Evolutionary conservation across 1,284 basidiomycete species (phyloP).

Genomic region (Malassezia psittaci): DNA sequence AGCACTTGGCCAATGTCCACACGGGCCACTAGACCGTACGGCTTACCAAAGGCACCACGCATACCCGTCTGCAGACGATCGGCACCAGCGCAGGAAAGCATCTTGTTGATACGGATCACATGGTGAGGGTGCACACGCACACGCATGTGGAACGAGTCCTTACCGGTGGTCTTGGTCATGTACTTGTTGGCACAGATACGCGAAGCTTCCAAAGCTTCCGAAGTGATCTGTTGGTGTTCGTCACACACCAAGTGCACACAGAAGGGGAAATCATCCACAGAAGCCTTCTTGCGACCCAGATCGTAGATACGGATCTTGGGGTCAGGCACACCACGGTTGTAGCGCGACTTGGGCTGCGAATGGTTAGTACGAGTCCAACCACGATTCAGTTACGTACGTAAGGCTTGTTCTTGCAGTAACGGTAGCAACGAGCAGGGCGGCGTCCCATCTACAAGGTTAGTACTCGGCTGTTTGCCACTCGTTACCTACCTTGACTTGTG

Average conservation of each 20-base stretch:
- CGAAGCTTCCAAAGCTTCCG: conserved; percentile 91
- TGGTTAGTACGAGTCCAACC: conserved; percentile 2
- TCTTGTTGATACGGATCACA: conserved; percentile 99
- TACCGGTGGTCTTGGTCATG: conserved; percentile 93
- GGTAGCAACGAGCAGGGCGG: conserved; percentile 36
- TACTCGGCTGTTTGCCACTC: not conserved
- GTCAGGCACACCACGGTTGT: conserved; percentile 70
- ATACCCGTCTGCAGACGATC: conserved; percentile 95
- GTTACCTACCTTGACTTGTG: not conserved
- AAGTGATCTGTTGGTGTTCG: conserved; percentile 94
- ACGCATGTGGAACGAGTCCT: conserved; percentile 97
- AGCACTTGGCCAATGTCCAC: conserved; percentile 97
- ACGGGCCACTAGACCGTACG: conserved; percentile 87
- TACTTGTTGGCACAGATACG: conserved; percentile 99
- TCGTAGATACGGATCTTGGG: conserved; percentile 54
- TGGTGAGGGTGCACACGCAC: conserved; percentile 98
- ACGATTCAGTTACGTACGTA: conserved; percentile 19
- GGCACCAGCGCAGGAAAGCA: conserved; percentile 97
- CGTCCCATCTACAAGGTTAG: conserved; percentile 16
- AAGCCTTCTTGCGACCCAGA: conserved; percentile 85
- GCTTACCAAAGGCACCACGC: conserved; percentile 99
- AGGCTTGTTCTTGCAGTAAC: conserved; percentile 48
- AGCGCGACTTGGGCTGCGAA: conserved; percentile 52
- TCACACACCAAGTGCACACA: conserved; percentile 84
- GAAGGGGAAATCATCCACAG: conserved; percentile 78